These are phyloP conservation scores for Pyrenula aspistea DNA, from an alignment of 495 filamentous ascomycete genomes.

Conservation along the genomic window DNA sequence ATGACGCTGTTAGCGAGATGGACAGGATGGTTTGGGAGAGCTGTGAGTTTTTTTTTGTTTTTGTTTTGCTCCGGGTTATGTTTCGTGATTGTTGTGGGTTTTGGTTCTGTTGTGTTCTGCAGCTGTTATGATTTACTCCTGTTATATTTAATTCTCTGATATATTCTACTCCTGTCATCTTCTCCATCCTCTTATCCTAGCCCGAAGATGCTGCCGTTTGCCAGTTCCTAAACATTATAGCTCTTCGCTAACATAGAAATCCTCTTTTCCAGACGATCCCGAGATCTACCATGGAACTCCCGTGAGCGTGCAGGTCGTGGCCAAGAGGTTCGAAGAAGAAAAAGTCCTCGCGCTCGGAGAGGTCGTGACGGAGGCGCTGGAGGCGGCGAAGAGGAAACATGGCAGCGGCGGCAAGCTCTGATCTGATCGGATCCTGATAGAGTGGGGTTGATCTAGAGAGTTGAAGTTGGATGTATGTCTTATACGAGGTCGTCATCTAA, in stretches of 20 bases:
- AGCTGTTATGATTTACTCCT: too few species aligned
- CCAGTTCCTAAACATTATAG: too few species aligned
- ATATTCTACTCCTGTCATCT: too few species aligned
- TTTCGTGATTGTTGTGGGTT: neutral
- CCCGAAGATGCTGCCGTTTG: too few species aligned
- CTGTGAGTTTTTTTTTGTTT: constrained; percentile 35
- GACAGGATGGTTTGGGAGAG: constrained; percentile 30
- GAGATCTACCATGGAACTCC: constrained; percentile 18
- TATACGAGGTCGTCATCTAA: too few species aligned
- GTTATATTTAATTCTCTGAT: too few species aligned
- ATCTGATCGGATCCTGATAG: too few species aligned
- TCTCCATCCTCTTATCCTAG: too few species aligned
- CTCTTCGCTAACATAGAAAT: too few species aligned
- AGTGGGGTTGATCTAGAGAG: too few species aligned
- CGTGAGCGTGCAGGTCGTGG: constrained; percentile 19
- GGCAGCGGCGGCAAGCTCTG: too few species aligned
- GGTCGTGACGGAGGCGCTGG: neutral
- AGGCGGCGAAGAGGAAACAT: neutral
- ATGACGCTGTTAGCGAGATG: constrained; percentile 23
- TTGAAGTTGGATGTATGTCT: too few species aligned
- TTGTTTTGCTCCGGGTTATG: neutral
- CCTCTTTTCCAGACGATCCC: constrained; percentile 13
- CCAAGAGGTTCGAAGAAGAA: constrained; percentile 13
- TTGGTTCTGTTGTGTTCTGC: neutral
- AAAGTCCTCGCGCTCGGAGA: constrained; percentile 11